phyloP scores from a whole-genome alignment of 352 stramenopile species.

The Phytopythium ostracodes region DNA sequence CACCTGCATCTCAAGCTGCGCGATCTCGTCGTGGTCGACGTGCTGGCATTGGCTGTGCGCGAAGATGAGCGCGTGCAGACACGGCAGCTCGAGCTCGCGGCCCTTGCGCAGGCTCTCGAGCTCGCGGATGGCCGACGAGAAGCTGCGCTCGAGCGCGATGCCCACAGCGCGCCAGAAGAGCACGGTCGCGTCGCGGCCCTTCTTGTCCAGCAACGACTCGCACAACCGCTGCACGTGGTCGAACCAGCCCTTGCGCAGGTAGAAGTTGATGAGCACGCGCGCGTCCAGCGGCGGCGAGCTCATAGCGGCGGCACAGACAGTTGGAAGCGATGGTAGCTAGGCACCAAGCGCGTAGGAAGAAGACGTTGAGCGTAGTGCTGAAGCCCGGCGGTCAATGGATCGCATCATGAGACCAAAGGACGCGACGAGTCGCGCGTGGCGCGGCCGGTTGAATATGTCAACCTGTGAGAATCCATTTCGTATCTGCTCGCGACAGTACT shows the following conservation, averaged over 20 bases:
- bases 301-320: background rate
- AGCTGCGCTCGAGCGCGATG: slow-evolving; percentile 72
- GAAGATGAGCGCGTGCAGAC: slow-evolving; percentile 74
- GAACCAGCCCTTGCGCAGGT: slow-evolving; percentile 85
- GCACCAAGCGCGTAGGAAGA: too few species aligned
- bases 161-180: slow-evolving; percentile 87
- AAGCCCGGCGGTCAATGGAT: background rate
- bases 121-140: slow-evolving; percentile 79
- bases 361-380: too few species aligned
- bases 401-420: background rate
- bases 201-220: slow-evolving; percentile 75
- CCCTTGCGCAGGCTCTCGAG: slow-evolving; percentile 76
- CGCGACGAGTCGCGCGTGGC: background rate
- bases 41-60: slow-evolving; percentile 75
- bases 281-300: slow-evolving; percentile 33
- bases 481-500: background rate
- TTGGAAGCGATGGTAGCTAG: background rate
- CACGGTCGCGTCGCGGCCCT: slow-evolving; percentile 71
- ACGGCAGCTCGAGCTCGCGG: slow-evolving; percentile 75
- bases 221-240: slow-evolving; percentile 82
- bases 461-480: background rate
- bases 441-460: background rate
- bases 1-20: slow-evolving; percentile 73
- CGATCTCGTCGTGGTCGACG: slow-evolving; percentile 75
- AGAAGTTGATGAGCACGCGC: slow-evolving; percentile 84